phyloP scores from a whole-genome alignment of 73 alveolate species.

The Paramecium octaurelia region DNA sequence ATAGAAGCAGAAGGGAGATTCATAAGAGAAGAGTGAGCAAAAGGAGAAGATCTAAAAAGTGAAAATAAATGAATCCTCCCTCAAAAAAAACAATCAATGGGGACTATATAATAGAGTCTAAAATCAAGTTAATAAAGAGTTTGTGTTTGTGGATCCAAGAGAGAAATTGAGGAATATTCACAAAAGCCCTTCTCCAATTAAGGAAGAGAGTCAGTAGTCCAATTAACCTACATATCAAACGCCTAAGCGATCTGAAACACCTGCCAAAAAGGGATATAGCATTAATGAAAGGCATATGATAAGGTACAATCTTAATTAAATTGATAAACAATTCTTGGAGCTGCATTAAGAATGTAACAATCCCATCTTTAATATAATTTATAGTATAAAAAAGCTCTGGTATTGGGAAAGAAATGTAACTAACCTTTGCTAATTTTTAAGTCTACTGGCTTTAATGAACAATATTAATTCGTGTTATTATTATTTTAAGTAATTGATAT shows the following conservation, averaged over 20 bases:
- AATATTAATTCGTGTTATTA: background rate
- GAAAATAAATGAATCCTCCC: background rate
- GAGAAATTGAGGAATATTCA: background rate
- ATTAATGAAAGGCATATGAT: background rate
- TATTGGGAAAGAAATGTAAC: background rate
- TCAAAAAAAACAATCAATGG: background rate
- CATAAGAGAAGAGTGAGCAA: background rate
- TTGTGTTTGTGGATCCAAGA: background rate
- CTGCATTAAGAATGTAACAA: background rate
- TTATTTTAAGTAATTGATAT: background rate
- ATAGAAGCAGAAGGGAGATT: background rate
- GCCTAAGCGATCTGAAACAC: background rate
- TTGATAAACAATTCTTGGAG: background rate
- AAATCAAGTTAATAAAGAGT: background rate
- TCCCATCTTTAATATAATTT: background rate
- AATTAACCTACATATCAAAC: background rate
- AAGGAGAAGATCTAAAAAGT: background rate
- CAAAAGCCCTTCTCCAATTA: background rate
- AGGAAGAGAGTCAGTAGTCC: background rate
- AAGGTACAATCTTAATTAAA: background rate
- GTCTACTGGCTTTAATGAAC: background rate
- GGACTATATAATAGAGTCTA: background rate
- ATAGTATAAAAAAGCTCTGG: background rate
- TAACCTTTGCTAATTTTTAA: background rate
- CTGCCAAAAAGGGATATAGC: background rate